Percentiles rank a stretch among this genome's conserved stretches.
Conservation (phyloP, 768 basidiomycete genomes). For the Cytidiella melzeri region DNA sequence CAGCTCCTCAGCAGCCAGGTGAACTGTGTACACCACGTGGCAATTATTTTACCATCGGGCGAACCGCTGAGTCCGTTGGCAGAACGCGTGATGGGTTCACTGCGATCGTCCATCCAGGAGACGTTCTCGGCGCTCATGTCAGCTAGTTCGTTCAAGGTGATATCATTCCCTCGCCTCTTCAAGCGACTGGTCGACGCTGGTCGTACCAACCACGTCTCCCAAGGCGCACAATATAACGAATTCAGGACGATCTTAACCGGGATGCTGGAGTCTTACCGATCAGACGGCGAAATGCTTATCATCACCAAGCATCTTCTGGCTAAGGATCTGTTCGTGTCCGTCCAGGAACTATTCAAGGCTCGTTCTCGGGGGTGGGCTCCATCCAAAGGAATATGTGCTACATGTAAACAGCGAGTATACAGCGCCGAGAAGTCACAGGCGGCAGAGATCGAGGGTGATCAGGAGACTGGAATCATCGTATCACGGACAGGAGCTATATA, state of each 20-base stretch:
- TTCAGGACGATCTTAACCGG: conserved; percentile 86
- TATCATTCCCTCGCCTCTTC: conserved; percentile 92
- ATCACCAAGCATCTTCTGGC: conserved; percentile 81
- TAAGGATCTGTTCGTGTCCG: conserved; percentile 72
- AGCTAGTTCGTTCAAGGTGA: conserved; percentile 66
- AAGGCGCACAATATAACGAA: conserved; percentile 76
- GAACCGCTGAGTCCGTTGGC: not conserved
- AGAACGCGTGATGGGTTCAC: conserved; percentile 37
- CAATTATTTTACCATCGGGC: conserved; percentile 16
- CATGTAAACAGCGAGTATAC: conserved; percentile 46
- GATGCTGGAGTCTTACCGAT: conserved; percentile 94
- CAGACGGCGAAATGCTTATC: conserved; percentile 83
- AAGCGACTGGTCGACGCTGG: conserved; percentile 82
- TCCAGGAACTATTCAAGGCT: conserved; percentile 54
- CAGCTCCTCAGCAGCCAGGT: conserved; percentile 78
- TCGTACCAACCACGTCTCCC: conserved; percentile 40
- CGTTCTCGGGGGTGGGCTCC: conserved; percentile 60
- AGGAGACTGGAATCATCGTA: conserved; percentile 35
- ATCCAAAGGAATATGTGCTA: conserved; percentile 39
- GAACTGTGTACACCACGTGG: conserved; percentile 66
- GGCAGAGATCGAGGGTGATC: conserved; percentile 12
- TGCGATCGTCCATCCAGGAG: conserved; percentile 75
- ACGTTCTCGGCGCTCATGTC: conserved; percentile 83
- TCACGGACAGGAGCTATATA: conserved; percentile 57
- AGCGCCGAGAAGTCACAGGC: conserved; percentile 11